Evolutionary conservation across 139 green algal species (phyloP).

Genomic region (Tetradesmus lagerheimii): DNA sequence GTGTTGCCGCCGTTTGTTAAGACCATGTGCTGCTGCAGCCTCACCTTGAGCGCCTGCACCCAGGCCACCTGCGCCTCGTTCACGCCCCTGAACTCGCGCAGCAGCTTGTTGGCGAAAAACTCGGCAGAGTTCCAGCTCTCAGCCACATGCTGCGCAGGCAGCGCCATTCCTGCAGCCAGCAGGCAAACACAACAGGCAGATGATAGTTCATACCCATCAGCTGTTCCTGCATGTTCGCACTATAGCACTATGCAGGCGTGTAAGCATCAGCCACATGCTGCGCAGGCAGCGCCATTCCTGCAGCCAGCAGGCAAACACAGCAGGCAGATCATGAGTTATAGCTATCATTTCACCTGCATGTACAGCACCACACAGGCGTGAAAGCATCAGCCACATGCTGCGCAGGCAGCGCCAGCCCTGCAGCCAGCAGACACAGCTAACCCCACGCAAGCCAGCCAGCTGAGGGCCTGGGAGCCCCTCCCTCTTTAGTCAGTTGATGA

Average conservation of each 20-base stretch:
- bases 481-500: no score
- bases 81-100: constrained; percentile 75
- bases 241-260: no score
- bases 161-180: constrained; percentile 76
- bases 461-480: no score
- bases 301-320: no score
- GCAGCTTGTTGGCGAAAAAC: constrained; percentile 94
- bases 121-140: constrained; percentile 86
- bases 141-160: constrained; percentile 81
- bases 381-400: not conserved
- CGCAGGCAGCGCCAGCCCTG: not conserved
- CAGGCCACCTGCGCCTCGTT: constrained; percentile 72
- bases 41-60: constrained; percentile 84
- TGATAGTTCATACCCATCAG: not conserved
- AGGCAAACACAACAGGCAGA: not conserved
- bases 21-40: not conserved
- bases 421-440: no score
- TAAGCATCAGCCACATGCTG: not conserved
- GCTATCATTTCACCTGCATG: no score
- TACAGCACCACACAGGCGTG: no score
- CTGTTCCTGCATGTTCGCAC: no score
- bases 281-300: no score
- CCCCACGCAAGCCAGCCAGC: constrained; percentile 11
- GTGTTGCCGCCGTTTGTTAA: not conserved
- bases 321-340: not conserved